Percentiles rank a stretch among this genome's conserved stretches.
Conservation (phyloP, 768 basidiomycete genomes). For the Lyophyllum decastes region DNA sequence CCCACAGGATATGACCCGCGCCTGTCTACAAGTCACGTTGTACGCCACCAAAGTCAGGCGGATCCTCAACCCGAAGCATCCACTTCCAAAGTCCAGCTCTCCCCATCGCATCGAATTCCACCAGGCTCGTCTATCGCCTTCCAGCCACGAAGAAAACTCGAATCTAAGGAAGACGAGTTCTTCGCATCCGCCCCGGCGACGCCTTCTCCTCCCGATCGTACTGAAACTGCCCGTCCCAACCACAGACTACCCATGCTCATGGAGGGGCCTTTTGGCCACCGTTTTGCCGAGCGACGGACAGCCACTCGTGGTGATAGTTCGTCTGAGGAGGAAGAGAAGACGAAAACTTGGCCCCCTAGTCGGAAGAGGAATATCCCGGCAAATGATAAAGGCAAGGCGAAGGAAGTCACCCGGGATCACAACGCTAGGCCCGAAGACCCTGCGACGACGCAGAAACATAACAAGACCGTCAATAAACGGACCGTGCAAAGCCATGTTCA, state of each 20-base stretch:
- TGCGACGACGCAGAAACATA: not conserved
- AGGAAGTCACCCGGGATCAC: not conserved
- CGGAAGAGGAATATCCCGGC: conserved; percentile 5
- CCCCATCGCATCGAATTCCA: not conserved
- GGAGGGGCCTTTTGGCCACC: conserved; percentile 31
- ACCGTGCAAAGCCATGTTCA: not conserved
- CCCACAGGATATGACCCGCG: not conserved
- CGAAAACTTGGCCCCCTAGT: conserved; percentile 26
- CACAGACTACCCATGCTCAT: conserved; percentile 18
- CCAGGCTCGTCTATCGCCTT: not conserved
- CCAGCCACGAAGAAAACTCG: conserved; percentile 2
- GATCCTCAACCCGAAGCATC: conserved; percentile 17
- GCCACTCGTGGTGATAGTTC: conserved; percentile 4
- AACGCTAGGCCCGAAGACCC: not conserved
- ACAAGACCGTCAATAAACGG: not conserved
- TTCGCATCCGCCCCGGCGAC: conserved; percentile 8
- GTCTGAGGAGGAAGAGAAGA: conserved; percentile 16
- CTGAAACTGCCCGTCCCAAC: not conserved
- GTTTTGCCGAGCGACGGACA: conserved; percentile 19
- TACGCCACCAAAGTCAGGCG: not conserved
- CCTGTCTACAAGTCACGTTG: not conserved
- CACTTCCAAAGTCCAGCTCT: conserved; percentile 12
- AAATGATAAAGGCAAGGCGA: conserved; percentile 8
- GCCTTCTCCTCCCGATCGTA: not conserved
- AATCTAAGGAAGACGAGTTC: conserved; percentile 12